phyloP scores from a whole-genome alignment of 2,329 filamentous ascomycete genomes.

The Cytospora paraplurivora region DNA sequence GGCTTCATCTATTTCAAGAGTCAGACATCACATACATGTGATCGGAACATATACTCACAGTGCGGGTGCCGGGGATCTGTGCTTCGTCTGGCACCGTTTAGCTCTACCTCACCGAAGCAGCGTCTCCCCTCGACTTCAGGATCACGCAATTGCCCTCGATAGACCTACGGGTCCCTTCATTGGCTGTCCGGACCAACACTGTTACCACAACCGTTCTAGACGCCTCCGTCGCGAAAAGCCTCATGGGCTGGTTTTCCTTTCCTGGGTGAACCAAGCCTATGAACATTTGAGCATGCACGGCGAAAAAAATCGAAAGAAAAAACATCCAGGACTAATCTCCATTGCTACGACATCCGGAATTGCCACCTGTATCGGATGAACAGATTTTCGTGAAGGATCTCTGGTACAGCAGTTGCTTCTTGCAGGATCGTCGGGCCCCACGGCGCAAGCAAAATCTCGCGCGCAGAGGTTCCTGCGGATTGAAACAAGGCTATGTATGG shows the following conservation, averaged over 20 bases:
- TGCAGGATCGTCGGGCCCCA: constrained; percentile 13
- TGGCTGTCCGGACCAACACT: neutral
- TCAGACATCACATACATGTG: neutral
- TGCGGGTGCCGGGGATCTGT: constrained; percentile 17
- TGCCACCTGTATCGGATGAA: neutral
- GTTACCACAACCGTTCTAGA: neutral
- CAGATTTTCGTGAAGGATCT: neutral
- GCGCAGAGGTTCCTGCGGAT: neutral
- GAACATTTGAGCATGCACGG: neutral
- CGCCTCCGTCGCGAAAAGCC: neutral
- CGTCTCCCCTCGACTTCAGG: constrained; percentile 10
- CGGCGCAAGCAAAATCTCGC: neutral
- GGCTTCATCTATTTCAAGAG: neutral
- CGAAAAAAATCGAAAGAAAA: neutral
- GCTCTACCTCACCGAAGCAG: constrained; percentile 11
- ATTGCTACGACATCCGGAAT: neutral
- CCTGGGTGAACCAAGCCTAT: neutral
- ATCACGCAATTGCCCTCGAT: constrained; percentile 27
- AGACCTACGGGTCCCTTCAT: constrained; percentile 11
- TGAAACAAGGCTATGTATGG: neutral
- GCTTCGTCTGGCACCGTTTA: constrained; percentile 1
- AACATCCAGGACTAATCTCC: neutral
- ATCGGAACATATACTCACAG: neutral
- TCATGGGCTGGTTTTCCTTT: neutral
- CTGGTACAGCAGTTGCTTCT: neutral